phyloP scores from a whole-genome alignment of 2,329 filamentous ascomycete species.

The Tolypocladium endophyticum region DNA sequence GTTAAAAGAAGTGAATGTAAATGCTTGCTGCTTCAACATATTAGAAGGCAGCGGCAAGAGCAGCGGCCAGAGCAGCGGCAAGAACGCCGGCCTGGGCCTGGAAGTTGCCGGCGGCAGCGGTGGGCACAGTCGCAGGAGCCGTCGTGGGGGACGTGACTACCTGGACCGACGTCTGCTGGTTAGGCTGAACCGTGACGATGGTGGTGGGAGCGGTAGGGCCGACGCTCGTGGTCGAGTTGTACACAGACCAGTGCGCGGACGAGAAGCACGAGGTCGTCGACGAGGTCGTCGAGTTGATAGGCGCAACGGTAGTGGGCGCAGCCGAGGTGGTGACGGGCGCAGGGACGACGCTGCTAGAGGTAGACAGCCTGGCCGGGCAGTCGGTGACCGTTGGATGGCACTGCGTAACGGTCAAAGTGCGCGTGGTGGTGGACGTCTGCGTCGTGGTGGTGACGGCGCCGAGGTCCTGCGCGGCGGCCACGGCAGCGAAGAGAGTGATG shows the following conservation, averaged over 20 bases:
- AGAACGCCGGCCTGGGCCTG: slow-evolving; percentile 29
- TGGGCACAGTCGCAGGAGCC: slow-evolving; percentile 10
- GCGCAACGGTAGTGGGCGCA: slow-evolving; percentile 7
- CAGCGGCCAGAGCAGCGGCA: slow-evolving; percentile 24
- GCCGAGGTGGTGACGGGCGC: slow-evolving; percentile 19
- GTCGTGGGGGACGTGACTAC: slow-evolving; percentile 7
- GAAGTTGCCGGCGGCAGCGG: slow-evolving; percentile 23
- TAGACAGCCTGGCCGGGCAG: slow-evolving; percentile 26
- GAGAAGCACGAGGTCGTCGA: slow-evolving; percentile 10
- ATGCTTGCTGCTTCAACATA: neutral
- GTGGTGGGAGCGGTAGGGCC: slow-evolving; percentile 13
- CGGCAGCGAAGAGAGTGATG: slow-evolving; percentile 28
- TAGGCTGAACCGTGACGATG: slow-evolving; percentile 11
- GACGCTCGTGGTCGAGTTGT: slow-evolving; percentile 21
- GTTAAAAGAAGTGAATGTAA: neutral
- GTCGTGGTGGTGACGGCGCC: slow-evolving; percentile 22
- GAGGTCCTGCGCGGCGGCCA: slow-evolving; percentile 26
- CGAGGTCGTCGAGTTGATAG: neutral
- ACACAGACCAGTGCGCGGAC: slow-evolving; percentile 16
- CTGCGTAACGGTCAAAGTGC: slow-evolving; percentile 34
- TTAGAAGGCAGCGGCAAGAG: slow-evolving; percentile 27
- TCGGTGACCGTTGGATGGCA: slow-evolving; percentile 32
- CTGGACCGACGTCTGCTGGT: slow-evolving; percentile 10
- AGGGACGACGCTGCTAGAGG: neutral
- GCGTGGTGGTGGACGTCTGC: slow-evolving; percentile 32